Evolutionary conservation across 2,329 filamentous ascomycete species (phyloP).

Genomic region (Chalaropsis thielavioides): DNA sequence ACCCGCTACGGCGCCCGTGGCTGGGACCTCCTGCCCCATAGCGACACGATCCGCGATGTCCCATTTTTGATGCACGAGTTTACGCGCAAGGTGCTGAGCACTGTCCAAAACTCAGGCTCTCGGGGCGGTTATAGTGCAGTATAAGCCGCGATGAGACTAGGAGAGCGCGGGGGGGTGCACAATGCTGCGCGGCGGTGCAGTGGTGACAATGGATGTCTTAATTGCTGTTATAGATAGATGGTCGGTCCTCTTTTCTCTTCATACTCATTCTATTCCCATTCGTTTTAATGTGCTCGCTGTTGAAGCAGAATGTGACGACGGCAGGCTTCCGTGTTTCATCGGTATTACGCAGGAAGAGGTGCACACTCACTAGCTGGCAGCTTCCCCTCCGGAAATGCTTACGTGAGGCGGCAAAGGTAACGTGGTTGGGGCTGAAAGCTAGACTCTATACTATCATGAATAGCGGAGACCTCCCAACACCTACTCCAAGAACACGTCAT

Average conservation of each 20-base stretch:
- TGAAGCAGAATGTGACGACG: too few species aligned
- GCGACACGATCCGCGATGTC: slow-evolving; percentile 79
- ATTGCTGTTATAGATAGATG: background rate
- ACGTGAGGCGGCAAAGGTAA: background rate
- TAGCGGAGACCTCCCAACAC: background rate
- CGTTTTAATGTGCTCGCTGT: background rate
- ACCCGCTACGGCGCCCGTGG: slow-evolving; percentile 88
- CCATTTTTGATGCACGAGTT: slow-evolving; percentile 89
- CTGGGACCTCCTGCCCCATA: slow-evolving; percentile 88
- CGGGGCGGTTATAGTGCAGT: slow-evolving; percentile 93
- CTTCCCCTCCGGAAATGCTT: background rate
- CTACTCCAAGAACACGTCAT: background rate
- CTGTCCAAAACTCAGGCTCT: slow-evolving; percentile 67
- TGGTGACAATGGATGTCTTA: background rate
- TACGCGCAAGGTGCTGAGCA: slow-evolving; percentile 62
- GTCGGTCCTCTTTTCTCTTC: background rate
- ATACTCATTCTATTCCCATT: background rate
- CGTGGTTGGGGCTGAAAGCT: background rate
- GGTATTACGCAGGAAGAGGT: too few species aligned
- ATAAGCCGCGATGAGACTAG: slow-evolving; percentile 28
- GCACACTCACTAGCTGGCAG: background rate
- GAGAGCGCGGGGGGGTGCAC: background rate
- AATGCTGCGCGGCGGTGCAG: background rate
- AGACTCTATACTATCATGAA: background rate
- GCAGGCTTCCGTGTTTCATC: too few species aligned